Conservation (phyloP, 1,284 basidiomycete species). For the Polyporus tsugae region DNA sequence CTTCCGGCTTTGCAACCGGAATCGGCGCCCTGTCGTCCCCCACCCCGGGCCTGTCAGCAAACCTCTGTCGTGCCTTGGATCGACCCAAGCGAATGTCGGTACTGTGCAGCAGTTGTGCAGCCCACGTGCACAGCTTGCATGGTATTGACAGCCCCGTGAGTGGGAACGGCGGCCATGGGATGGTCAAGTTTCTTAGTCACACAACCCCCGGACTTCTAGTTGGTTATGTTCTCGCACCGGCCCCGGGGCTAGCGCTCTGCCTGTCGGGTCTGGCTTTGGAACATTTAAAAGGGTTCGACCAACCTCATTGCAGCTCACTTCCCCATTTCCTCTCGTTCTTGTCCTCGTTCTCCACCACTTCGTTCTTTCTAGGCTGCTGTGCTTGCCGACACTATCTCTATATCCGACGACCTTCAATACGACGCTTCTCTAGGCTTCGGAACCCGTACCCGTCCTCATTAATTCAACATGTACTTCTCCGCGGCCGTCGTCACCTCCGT, state of each 20-base stretch:
- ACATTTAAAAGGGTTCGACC: slow-evolving; percentile 7
- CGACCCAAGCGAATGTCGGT: not conserved
- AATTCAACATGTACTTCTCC: slow-evolving; percentile 26
- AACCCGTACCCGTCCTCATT: not conserved
- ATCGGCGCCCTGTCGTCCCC: not conserved
- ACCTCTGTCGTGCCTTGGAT: not conserved
- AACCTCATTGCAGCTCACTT: slow-evolving; percentile 11
- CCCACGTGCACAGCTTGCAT: too few relatives aligned
- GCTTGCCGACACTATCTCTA: slow-evolving; percentile 21
- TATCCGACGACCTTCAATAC: slow-evolving; percentile 12
- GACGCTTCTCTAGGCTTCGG: slow-evolving; percentile 5
- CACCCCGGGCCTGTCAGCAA: not conserved
- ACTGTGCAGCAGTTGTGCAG: not conserved
- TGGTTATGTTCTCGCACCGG: not conserved
- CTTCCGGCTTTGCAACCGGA: not conserved
- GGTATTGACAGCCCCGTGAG: not conserved
- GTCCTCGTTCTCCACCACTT: slow-evolving; percentile 6
- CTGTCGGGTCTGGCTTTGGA: not conserved
- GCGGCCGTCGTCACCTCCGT: slow-evolving; percentile 21
- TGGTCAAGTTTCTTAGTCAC: not conserved
- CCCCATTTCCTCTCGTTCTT: slow-evolving; percentile 16
- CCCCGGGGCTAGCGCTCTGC: not conserved
- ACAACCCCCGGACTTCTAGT: not conserved
- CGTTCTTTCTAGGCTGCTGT: slow-evolving; percentile 24
- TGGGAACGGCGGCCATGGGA: not conserved